Percentiles rank a stretch among this genome's conserved stretches.
Evolutionary conservation across 306 rosid species (phyloP).

Genomic region (Adenanthera pavonina): DNA sequence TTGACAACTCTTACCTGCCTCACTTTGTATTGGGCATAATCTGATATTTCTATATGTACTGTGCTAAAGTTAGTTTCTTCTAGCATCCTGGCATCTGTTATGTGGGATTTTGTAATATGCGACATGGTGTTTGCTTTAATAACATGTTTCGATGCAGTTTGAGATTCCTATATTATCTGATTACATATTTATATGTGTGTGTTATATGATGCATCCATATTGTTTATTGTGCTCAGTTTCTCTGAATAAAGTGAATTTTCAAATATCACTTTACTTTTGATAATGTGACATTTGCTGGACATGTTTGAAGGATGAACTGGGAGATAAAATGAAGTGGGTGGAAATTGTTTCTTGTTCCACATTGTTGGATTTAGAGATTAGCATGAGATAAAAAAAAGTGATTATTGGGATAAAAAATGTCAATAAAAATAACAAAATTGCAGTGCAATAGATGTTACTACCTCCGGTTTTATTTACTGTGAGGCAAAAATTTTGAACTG

Average conservation of each 20-base stretch:
- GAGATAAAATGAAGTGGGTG: too few relatives aligned
- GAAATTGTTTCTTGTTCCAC: too few relatives aligned
- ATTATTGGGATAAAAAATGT: too few relatives aligned
- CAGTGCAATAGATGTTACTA: too few relatives aligned
- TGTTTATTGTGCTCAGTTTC: not conserved
- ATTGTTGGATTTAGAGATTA: too few relatives aligned
- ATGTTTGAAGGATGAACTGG: not conserved
- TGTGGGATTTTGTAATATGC: conserved; percentile 51
- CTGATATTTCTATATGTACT: conserved; percentile 32
- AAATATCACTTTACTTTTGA: not conserved
- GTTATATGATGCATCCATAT: not conserved
- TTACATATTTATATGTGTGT: not conserved
- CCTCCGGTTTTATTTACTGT: too few relatives aligned
- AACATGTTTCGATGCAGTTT: conserved; percentile 33
- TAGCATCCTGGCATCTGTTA: conserved; percentile 24
- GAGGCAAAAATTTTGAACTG: too few relatives aligned
- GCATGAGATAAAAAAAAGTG: too few relatives aligned
- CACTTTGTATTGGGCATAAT: conserved; percentile 15
- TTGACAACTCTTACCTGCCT: conserved; percentile 37
- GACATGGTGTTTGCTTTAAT: conserved; percentile 36
- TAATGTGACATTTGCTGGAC: not conserved
- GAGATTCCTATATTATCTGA: conserved; percentile 4
- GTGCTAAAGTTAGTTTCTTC: conserved; percentile 40
- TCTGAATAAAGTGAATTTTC: not conserved
- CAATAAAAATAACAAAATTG: too few relatives aligned